Conservation (phyloP, 2,329 filamentous ascomycete genomes). For the Penicillium capsulatum region DNA sequence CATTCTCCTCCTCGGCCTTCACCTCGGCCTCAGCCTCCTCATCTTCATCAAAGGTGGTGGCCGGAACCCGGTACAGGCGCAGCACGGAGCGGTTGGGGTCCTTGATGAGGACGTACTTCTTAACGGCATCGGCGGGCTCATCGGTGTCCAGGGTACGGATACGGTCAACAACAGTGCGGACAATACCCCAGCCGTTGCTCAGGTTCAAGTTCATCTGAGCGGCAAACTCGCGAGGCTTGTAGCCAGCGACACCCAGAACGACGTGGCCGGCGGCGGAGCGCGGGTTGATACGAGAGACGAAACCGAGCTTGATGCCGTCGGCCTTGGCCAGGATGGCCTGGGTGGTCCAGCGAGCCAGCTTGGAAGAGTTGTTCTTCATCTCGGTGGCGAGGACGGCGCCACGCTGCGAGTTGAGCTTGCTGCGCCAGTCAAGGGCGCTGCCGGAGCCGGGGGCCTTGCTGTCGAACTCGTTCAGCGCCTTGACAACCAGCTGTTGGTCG, state of each 20-base stretch:
- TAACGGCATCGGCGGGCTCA: constrained; percentile 41
- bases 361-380: constrained; percentile 99
- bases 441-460: constrained; percentile 94
- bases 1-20: constrained; percentile 53
- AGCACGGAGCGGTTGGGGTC: constrained; percentile 97
- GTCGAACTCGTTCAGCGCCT: constrained; percentile 98
- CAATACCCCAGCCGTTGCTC: constrained; percentile 97
- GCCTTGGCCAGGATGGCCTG: constrained; percentile 95
- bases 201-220: constrained; percentile 97
- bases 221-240: constrained; percentile 97
- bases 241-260: constrained; percentile 89
- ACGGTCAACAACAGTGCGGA: constrained; percentile 95
- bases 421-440: constrained; percentile 93
- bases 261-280: constrained; percentile 92
- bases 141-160: constrained; percentile 41
- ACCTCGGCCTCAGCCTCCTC: constrained; percentile 61
- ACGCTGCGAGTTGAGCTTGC: constrained; percentile 87
- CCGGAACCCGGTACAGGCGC: constrained; percentile 85
- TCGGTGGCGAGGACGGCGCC: constrained; percentile 97
- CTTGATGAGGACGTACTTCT: constrained; percentile 59
- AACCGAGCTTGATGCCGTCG: constrained; percentile 98
- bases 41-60: constrained; percentile 82
- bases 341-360: constrained; percentile 94
- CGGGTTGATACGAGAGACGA: constrained; percentile 90
- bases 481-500: constrained; percentile 85